Conservation (phyloP, 1,284 basidiomycete species). For the Cryptococcus amylolentus region DNA sequence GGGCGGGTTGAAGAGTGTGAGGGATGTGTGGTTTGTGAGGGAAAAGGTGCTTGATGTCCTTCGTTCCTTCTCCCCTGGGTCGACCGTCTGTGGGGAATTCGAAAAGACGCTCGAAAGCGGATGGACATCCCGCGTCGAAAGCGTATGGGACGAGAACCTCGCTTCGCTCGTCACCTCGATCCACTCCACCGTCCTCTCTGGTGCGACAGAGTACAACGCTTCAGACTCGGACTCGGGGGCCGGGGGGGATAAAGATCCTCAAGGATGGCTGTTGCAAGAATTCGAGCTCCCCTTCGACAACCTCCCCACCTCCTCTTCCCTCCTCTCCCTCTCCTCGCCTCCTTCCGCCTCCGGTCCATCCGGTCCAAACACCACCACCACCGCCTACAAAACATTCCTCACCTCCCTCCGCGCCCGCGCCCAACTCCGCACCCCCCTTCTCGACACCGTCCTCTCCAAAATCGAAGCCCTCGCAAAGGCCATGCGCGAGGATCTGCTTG, state of each 20-base stretch:
- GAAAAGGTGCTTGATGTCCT: conserved; percentile 15
- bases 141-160: conserved; percentile 42
- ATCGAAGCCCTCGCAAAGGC: conserved; percentile 33
- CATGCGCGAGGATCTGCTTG: conserved; percentile 35
- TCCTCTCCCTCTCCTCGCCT: conserved; percentile 16
- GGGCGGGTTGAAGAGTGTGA: conserved; percentile 29
- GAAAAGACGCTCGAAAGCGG: conserved; percentile 31
- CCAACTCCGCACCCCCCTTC: conserved; percentile 36
- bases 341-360: conserved; percentile 26
- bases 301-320: conserved; percentile 32
- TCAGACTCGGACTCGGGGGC: too few relatives aligned
- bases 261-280: background rate
- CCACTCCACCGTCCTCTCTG: background rate
- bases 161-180: conserved; percentile 19
- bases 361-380: conserved; percentile 16
- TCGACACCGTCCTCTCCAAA: conserved; percentile 33
- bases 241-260: conserved; percentile 9
- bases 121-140: conserved; percentile 40
- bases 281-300: conserved; percentile 36
- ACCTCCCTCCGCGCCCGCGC: conserved; percentile 34
- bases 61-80: too few relatives aligned
- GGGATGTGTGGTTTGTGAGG: conserved; percentile 44
- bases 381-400: conserved; percentile 31
- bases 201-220: too few relatives aligned
- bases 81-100: too few relatives aligned